Percentiles rank a stretch among this genome's conserved stretches.
Evolutionary conservation across 192 early-diverging fungal genomes (phyloP).

Genomic region (Mortierella antarctica): DNA sequence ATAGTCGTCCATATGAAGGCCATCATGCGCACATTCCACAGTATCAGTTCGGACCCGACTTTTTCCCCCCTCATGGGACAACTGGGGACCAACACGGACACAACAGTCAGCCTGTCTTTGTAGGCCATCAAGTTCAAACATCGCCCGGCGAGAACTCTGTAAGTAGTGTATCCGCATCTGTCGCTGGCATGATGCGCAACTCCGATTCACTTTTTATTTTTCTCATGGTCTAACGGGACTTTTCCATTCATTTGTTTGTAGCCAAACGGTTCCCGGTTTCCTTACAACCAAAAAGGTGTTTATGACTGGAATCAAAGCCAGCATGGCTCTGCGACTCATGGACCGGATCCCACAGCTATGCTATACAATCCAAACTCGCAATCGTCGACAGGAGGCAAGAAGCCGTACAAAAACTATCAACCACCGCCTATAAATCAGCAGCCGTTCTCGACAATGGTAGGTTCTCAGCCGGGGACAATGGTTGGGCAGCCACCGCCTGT

Average conservation of each 20-base stretch:
- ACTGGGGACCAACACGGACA: slow-evolving; percentile 6
- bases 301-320: slow-evolving; percentile 33
- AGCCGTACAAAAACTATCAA: slow-evolving; percentile 23
- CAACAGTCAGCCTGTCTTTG: slow-evolving; percentile 16
- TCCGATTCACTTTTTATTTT: slow-evolving; percentile 4
- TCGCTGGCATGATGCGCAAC: not conserved
- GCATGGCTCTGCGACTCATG: not conserved
- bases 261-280: slow-evolving; percentile 15
- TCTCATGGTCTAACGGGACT: not conserved
- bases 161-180: not conserved
- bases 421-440: slow-evolving; percentile 16
- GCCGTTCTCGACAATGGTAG: slow-evolving; percentile 10
- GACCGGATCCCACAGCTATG: slow-evolving; percentile 16
- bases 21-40: slow-evolving; percentile 1
- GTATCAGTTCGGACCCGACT: slow-evolving; percentile 21
- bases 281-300: slow-evolving; percentile 26
- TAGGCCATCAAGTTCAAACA: slow-evolving; percentile 1
- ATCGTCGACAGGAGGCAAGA: slow-evolving; percentile 13
- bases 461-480: not conserved
- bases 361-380: slow-evolving; percentile 18
- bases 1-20: slow-evolving; percentile 16
- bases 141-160: slow-evolving; percentile 29
- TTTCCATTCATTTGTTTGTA: slow-evolving; percentile 10
- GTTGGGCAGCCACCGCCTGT: not conserved
- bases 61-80: slow-evolving; percentile 4